Evolutionary conservation across 2,329 filamentous ascomycete species (phyloP), one percentile per base, ranked within the genome.

Genomic region (Diaporthe ilicicola): DNA sequence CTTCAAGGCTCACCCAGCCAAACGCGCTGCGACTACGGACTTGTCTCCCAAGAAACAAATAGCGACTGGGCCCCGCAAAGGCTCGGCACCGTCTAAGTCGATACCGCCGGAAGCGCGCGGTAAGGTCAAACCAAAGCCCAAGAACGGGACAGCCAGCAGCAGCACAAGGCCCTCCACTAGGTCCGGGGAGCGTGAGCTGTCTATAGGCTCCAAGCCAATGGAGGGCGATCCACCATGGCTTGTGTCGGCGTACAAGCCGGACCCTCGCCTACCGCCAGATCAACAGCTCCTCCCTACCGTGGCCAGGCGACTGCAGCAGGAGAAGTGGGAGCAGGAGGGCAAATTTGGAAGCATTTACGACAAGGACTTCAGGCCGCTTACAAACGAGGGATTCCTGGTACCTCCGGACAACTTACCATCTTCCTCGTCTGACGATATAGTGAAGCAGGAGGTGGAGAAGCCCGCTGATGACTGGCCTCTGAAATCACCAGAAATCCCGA

Each of bases 181-280:
- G 72, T 90, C 89, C 8, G 90, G 90, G 24, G 89, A 88, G 69
- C 76, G 90, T 29, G 89, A 89, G 70, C 75, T 87, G 37, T 80
- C 70, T 77, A 59, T 70, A 3, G 74, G 75, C 79, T 76, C 80
- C 77, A 89, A 94, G 78, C 89, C 91, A 51, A 95, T 95, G 0
- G 96, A 98, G 84, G 96, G 96, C 24, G 95, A 98, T 67, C 94
- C 96, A 12, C 96, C 96, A 65, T 99, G 96, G 96, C 89, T 98
- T 82, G 89, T 96, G 55, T 93, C 93, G 27, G 94, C 97, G 82
- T 99, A 98, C 82, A 97, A 97, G 78, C 96, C 96, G 0, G 96
- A 99, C 79, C 96, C 96, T 37, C 92, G 94, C 72, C 85, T 99
- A 42, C 96, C 96, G 7, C 96, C 94, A 0, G 96, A 99, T 73